A percentile compares a stretch with the other conserved stretches of the same genome.
Evolutionary conservation across 2,329 filamentous ascomycete species (phyloP).

Genomic region (Elsinoe batatas): DNA sequence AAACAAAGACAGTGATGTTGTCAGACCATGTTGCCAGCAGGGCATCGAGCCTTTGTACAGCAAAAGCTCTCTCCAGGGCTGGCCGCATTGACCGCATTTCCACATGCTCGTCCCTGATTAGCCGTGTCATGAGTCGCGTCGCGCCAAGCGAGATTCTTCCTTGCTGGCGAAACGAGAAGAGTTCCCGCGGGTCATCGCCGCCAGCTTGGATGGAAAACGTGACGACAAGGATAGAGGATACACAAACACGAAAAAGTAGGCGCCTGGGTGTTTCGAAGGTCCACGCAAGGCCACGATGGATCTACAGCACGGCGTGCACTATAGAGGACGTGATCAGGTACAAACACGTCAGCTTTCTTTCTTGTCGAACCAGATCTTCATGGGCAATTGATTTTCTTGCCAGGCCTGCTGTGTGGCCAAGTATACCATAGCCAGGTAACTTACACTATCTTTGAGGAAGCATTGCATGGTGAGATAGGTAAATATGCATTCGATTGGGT

Average conservation of each 20-base stretch:
- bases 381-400: neutral
- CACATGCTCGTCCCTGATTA: neutral
- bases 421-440: too few relatives aligned
- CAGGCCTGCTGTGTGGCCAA: neutral
- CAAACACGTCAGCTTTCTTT: neutral
- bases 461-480: too few relatives aligned
- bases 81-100: neutral
- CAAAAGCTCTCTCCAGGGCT: neutral
- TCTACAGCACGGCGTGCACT: neutral
- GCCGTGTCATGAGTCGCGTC: conserved; percentile 6
- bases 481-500: too few relatives aligned
- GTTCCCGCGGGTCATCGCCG: neutral
- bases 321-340: neutral
- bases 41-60: neutral
- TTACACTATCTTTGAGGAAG: too few relatives aligned
- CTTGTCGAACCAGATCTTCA: conserved; percentile 5
- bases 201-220: neutral
- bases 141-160: neutral
- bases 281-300: neutral
- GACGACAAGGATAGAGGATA: neutral
- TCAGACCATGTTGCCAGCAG: conserved; percentile 5
- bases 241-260: neutral
- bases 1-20: neutral
- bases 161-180: neutral
- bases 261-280: neutral